phyloP scores from a whole-genome alignment of 768 basidiomycete species.

The Boletellus sp. region DNA sequence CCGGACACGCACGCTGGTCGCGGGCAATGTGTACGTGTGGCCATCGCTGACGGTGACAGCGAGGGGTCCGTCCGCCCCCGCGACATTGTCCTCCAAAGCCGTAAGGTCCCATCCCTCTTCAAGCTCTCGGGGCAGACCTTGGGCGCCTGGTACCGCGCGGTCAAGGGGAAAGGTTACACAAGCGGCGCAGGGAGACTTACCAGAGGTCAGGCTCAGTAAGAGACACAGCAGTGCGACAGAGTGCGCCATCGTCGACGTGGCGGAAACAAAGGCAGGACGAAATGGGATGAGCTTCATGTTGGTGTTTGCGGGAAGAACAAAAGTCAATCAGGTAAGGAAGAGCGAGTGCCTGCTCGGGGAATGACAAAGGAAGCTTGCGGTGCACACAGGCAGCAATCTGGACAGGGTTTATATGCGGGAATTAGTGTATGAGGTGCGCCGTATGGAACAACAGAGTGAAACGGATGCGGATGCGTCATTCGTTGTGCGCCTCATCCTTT shows the following conservation, averaged over 20 bases:
- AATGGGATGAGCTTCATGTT: conserved; percentile 20
- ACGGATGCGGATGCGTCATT: background rate
- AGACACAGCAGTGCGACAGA: conserved; percentile 7
- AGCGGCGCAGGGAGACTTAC: conserved; percentile 4
- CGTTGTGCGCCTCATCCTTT: too few relatives aligned
- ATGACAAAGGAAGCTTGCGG: background rate
- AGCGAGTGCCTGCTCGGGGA: conserved; percentile 15
- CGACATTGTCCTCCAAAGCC: too few relatives aligned
- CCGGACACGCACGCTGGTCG: background rate
- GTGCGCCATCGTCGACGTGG: background rate
- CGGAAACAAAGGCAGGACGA: conserved; percentile 17
- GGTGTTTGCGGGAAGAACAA: conserved; percentile 1
- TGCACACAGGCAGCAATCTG: background rate
- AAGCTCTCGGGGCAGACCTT: conserved; percentile 18
- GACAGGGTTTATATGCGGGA: conserved; percentile 9
- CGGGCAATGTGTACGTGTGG: background rate
- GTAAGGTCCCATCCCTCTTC: conserved; percentile 7
- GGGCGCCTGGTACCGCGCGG: conserved; percentile 1
- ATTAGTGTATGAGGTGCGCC: conserved; percentile 12
- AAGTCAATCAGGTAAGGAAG: background rate
- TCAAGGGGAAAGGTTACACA: background rate
- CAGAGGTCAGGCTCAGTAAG: conserved; percentile 6
- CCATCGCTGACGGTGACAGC: background rate
- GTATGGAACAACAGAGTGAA: conserved; percentile 11
- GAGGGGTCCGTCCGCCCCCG: too few relatives aligned